Conservation (phyloP, 352 stramenopile species). For the Globisporangium splendens region DNA sequence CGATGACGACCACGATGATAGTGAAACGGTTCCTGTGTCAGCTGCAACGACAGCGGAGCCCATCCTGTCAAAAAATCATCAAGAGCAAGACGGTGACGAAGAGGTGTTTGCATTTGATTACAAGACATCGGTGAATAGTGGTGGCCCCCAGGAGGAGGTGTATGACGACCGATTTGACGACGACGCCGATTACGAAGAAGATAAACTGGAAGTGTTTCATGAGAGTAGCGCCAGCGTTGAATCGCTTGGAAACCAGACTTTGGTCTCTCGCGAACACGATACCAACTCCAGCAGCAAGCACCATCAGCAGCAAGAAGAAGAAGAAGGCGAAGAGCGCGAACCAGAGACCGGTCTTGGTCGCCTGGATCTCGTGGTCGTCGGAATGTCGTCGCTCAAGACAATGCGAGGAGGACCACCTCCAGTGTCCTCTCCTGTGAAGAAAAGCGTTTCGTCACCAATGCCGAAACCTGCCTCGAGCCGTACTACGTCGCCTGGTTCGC, state of each 20-base stretch:
- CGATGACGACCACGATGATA: slow-evolving; percentile 8
- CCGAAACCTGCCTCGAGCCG: no score
- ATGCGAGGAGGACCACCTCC: background rate
- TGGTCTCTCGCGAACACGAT: background rate
- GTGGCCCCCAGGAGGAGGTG: slow-evolving; percentile 6
- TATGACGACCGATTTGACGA: slow-evolving; percentile 7
- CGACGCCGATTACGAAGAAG: slow-evolving; percentile 27
- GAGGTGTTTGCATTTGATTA: slow-evolving; percentile 22
- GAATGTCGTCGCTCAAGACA: slow-evolving; percentile 32
- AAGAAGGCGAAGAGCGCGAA: slow-evolving; percentile 2
- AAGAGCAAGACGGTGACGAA: slow-evolving; percentile 12
- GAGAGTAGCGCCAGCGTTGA: slow-evolving; percentile 4
- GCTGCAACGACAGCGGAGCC: slow-evolving; percentile 3
- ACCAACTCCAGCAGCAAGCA: background rate
- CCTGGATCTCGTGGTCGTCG: slow-evolving; percentile 35
- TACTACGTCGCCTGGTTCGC: no score
- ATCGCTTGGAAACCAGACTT: slow-evolving; percentile 16
- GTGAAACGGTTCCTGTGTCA: background rate
- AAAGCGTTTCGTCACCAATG: background rate
- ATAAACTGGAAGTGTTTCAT: slow-evolving; percentile 44
- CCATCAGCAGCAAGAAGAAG: background rate
- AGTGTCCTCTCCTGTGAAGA: slow-evolving; percentile 20
- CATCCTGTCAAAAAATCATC: slow-evolving; percentile 16
- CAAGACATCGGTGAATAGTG: background rate
- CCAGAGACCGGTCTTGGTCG: background rate